These are phyloP conservation scores for Pharnaceum exiguum DNA, from an alignment of 148 eudicot species.

Conservation along the genomic window DNA sequence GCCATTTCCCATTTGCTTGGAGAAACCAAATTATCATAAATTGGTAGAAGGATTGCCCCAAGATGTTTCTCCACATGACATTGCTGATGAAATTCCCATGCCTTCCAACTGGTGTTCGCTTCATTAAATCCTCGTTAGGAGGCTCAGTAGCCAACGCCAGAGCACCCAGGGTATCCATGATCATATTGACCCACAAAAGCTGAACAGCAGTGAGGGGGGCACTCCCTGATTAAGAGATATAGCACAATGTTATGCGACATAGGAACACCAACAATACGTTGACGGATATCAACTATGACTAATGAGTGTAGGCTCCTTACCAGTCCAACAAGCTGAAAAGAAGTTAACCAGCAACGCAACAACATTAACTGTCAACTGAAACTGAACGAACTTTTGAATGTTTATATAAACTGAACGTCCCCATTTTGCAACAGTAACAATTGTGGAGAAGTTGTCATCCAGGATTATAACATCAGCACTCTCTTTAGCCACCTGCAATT, in stretches of 20 bases:
- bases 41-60: conserved; percentile 91
- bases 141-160: conserved; percentile 98
- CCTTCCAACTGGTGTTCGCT: conserved; percentile 85
- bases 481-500: conserved; percentile 85
- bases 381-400: conserved; percentile 96
- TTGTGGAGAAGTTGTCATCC: conserved; percentile 96
- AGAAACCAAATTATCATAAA: conserved; percentile 75
- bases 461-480: conserved; percentile 97
- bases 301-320: conserved; percentile 28
- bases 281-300: neutral
- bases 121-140: conserved; percentile 85
- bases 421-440: conserved; percentile 99
- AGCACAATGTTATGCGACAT: neutral
- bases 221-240: conserved; percentile 41
- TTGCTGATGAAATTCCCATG: conserved; percentile 74
- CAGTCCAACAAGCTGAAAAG: conserved; percentile 88
- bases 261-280: neutral
- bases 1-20: conserved; percentile 56
- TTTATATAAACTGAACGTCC: conserved; percentile 95
- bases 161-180: conserved; percentile 97
- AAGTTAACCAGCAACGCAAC: conserved; percentile 92
- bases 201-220: conserved; percentile 98
- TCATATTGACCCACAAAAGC: conserved; percentile 99
- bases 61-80: conserved; percentile 96
- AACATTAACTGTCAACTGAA: conserved; percentile 91